These are phyloP conservation scores for Citrus australasica DNA, from an alignment of 345 rosid species.

Conservation along the genomic window DNA sequence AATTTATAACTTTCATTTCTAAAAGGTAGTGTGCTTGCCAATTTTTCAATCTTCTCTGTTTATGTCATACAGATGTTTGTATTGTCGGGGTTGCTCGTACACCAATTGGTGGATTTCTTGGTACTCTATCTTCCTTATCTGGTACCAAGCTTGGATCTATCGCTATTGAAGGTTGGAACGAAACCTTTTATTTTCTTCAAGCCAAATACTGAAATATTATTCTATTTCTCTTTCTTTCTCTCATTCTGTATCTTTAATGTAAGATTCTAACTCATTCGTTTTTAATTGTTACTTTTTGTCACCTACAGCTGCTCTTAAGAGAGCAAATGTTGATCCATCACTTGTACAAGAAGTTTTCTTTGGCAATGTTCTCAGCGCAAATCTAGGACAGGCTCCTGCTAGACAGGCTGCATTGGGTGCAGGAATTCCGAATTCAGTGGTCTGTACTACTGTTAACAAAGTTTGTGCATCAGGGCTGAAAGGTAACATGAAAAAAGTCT, in stretches of 20 bases:
- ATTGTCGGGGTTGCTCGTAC: conserved; percentile 97
- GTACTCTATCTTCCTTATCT: conserved; percentile 70
- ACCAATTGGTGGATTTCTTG: conserved; percentile 95
- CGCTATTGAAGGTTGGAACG: conserved; percentile 63
- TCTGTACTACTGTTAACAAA: conserved; percentile 92
- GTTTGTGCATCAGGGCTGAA: conserved; percentile 99
- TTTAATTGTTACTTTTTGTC: conserved; percentile 5
- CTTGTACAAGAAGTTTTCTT: conserved; percentile 89
- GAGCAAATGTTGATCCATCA: conserved; percentile 84
- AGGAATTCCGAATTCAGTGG: conserved; percentile 80
- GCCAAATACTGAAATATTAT: neutral
- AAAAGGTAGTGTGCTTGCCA: neutral
- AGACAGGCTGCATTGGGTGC: conserved; percentile 98
- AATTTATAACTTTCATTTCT: neutral
- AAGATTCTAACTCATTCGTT: neutral
- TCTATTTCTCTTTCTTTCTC: neutral
- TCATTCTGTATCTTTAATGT: conserved; percentile 1
- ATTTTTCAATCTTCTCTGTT: conserved; percentile 11
- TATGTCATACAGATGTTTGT: conserved; percentile 69
- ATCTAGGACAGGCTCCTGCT: conserved; percentile 99
- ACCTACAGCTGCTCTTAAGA: conserved; percentile 78
- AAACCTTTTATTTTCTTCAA: neutral
- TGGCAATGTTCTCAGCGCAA: conserved; percentile 95
- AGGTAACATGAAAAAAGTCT: conserved; percentile 39
- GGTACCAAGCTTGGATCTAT: conserved; percentile 96